These are phyloP conservation scores for Amniculicola lignicola DNA, from an alignment of 495 filamentous ascomycete species.

Conservation along the genomic window DNA sequence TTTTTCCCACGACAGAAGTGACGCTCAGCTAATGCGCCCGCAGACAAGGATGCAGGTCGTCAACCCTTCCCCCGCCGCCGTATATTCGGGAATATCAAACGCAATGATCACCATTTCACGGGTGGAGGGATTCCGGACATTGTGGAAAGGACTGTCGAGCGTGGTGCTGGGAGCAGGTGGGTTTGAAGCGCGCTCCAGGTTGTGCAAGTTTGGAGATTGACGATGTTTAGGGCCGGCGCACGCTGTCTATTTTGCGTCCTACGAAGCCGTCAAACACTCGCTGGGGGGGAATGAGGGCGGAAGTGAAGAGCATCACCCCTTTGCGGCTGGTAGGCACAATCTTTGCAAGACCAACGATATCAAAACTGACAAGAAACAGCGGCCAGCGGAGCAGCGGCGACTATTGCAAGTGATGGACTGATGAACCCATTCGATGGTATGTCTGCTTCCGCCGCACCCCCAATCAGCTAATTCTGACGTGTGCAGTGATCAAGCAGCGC, in stretches of 20 bases:
- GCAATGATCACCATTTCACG: constrained; percentile 87
- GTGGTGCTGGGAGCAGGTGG: constrained; percentile 92
- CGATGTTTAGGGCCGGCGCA: constrained; percentile 78
- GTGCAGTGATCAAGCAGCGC: constrained; percentile 91
- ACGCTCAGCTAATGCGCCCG: constrained; percentile 24
- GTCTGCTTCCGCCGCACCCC: constrained; percentile 19
- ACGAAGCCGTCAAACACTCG: constrained; percentile 92
- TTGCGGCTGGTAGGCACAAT: constrained; percentile 71
- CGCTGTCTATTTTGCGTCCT: constrained; percentile 96
- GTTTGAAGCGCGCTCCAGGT: constrained; percentile 39
- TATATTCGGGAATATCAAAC: constrained; percentile 89
- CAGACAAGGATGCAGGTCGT: constrained; percentile 98
- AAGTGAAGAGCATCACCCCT: constrained; percentile 86
- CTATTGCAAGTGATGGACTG: constrained; percentile 92
- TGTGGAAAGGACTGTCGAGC: constrained; percentile 96
- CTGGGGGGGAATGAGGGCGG: constrained; percentile 88
- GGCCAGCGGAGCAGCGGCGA: constrained; percentile 86
- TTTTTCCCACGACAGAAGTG: background rate
- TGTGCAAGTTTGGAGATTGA: constrained; percentile 24
- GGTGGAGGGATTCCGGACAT: constrained; percentile 80
- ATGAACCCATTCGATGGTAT: constrained; percentile 99
- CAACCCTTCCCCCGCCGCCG: constrained; percentile 76
- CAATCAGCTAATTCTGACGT: constrained; percentile 6
- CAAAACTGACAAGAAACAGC: constrained; percentile 52
- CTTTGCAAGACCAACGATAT: background rate